Conservation (phyloP, 2,329 filamentous ascomycete genomes). For the Verticillium zaregamsianum region DNA sequence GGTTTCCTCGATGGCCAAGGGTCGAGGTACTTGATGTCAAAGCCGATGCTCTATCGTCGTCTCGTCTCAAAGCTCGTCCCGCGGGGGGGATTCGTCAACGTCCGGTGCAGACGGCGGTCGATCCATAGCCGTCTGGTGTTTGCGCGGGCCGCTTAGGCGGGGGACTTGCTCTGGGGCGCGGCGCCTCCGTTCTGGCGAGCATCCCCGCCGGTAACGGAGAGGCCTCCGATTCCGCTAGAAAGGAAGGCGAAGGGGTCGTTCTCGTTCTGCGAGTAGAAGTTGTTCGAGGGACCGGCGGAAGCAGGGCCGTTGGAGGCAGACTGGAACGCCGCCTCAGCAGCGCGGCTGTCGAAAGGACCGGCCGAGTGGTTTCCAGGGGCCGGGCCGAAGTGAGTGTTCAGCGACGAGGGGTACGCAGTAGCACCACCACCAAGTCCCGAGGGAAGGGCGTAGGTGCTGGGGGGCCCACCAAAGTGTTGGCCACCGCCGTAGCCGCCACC, state of each 20-base stretch:
- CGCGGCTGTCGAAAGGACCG: conserved; percentile 86
- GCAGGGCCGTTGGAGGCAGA: conserved; percentile 78
- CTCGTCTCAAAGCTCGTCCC: conserved; percentile 34
- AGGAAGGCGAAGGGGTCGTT: conserved; percentile 79
- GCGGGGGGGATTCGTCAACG: conserved; percentile 6
- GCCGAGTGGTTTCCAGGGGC: conserved; percentile 76
- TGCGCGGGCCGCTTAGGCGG: conserved; percentile 39
- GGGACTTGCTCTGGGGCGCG: conserved; percentile 55
- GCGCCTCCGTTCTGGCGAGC: conserved; percentile 58
- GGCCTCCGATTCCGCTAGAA: conserved; percentile 65
- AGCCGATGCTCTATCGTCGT: conserved; percentile 39
- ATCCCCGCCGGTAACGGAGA: conserved; percentile 66
- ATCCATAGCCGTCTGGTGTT: conserved; percentile 11
- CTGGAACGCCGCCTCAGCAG: conserved; percentile 91
- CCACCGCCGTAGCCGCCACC: conserved; percentile 45
- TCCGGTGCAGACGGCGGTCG: not conserved
- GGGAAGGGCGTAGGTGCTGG: conserved; percentile 84
- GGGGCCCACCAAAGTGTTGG: conserved; percentile 74
- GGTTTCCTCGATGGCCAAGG: conserved; percentile 29
- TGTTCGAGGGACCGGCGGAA: conserved; percentile 70
- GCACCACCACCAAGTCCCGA: conserved; percentile 76
- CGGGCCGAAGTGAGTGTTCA: conserved; percentile 78
- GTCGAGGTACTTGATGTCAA: conserved; percentile 15
- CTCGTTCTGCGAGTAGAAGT: conserved; percentile 62
- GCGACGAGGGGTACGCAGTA: conserved; percentile 71